Evolutionary conservation across 306 rosid genomes (phyloP), one percentile per base, ranked within the genome.

Genomic region (Acacia melanoxylon): DNA sequence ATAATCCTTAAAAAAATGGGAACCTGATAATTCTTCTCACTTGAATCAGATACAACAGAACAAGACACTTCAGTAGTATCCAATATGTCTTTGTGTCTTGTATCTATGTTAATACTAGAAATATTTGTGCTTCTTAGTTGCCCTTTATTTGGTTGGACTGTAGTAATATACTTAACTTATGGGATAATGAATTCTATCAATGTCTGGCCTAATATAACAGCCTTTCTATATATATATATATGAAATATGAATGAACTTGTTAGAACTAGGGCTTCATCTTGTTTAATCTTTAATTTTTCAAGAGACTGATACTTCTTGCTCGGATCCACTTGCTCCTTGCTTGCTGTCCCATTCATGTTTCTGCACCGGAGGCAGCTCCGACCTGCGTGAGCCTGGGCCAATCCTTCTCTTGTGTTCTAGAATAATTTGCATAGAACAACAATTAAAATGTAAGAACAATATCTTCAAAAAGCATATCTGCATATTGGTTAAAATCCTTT

Each of bases 391-490:
- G 77, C 81, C 91, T 0, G 83, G 41, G 58, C 85, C 82, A 25
- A 85, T 51, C 88, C 91, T 88, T 83, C 92, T 89, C 89, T 89
- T 89, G 89, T 90, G 86, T 76, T 92, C 97, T 94, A 83, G 45
- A 72, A 76, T 10, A 35, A 72, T 68, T 80, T 41, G 78, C 40
- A 65, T 16, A 40, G 40, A 52, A 68, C 51, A 42, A 77, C 19
- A 19, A 68, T 86, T 68, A 82, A 75, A 81, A 84, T 68, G 56
- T 13, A 48, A 70, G 78, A 51, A 51, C 3, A 51, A 10, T 17
- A 51, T 51, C 56, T 49, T 49, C 49, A 74, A 51, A 12, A 40
- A 4, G 5, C 9, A 11, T 33, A 37, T 49, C 74, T 40, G 75
- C 17, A 37, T 41, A 77, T 31, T 69, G 51, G 27, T 10, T 37